These are phyloP conservation scores for Cordyceps javanica DNA, from an alignment of 2,329 filamentous ascomycete species.

Conservation along the genomic window DNA sequence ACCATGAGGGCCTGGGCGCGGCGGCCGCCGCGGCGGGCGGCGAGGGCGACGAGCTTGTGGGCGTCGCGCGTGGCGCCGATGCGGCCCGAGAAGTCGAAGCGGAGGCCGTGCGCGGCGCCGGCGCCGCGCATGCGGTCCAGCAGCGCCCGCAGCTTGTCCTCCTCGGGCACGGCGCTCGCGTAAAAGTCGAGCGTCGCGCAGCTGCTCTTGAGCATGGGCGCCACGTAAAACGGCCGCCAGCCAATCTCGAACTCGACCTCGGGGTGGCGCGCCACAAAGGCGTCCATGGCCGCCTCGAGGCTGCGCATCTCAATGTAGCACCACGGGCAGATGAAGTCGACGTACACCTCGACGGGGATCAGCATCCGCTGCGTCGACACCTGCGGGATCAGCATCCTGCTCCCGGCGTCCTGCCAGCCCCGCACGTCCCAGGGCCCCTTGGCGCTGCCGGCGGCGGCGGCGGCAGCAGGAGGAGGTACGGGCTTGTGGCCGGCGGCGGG, in stretches of 20 bases:
- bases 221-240: constrained; percentile 43
- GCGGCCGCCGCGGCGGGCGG: constrained; percentile 25
- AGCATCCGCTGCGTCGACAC: constrained; percentile 12
- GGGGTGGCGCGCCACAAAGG: constrained; percentile 33
- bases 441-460: neutral
- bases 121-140: constrained; percentile 25
- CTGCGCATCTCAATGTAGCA: constrained; percentile 44
- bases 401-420: neutral
- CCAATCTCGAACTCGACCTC: constrained; percentile 39
- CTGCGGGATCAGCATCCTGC: neutral
- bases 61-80: constrained; percentile 39
- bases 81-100: constrained; percentile 34
- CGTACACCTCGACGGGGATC: constrained; percentile 37
- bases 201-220: constrained; percentile 27
- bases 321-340: constrained; percentile 47
- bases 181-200: constrained; percentile 23
- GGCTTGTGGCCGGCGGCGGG: neutral
- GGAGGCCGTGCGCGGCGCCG: constrained; percentile 32
- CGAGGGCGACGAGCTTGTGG: constrained; percentile 42
- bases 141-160: constrained; percentile 22
- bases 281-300: constrained; percentile 38
- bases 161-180: constrained; percentile 32
- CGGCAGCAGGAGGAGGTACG: neutral
- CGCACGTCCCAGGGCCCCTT: neutral
- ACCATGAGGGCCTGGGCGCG: constrained; percentile 34